Evolutionary conservation across 306 rosid genomes (phyloP).

Genomic region (Quercus robur): DNA sequence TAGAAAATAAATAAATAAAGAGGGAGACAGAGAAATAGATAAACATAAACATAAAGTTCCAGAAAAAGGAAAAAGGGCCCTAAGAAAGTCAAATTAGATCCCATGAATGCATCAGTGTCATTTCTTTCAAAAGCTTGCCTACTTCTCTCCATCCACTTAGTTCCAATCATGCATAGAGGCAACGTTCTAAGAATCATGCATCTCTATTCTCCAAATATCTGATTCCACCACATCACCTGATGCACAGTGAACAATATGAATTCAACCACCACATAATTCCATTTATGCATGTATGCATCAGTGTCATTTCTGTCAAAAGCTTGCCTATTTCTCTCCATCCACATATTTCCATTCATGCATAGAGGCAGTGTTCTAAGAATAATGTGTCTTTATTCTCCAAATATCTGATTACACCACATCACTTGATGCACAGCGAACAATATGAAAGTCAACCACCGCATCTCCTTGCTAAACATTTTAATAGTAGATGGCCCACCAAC

Average conservation of each 20-base stretch:
- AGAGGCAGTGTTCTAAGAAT: background rate
- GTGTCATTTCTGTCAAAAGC: background rate
- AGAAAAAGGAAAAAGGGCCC: background rate
- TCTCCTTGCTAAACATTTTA: background rate
- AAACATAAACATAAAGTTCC: background rate
- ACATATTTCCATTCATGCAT: background rate
- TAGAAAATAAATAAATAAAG: background rate
- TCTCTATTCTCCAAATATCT: background rate
- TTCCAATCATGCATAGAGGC: background rate
- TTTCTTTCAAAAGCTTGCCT: background rate
- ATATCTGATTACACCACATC: background rate
- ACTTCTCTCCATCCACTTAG: background rate
- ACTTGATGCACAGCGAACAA: background rate
- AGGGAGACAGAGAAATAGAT: no score
- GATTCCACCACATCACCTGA: background rate
- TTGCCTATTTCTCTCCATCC: background rate
- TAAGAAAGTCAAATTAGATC: background rate
- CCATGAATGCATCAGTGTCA: background rate
- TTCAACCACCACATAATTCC: background rate
- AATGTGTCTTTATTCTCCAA: background rate
- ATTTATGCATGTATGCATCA: background rate
- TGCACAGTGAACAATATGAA: background rate
- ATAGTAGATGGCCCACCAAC: background rate
- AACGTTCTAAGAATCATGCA: background rate
- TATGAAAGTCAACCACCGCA: background rate